Evolutionary conservation across 257 asterid species (phyloP).

Genomic region (Gentiana macrophylla): DNA sequence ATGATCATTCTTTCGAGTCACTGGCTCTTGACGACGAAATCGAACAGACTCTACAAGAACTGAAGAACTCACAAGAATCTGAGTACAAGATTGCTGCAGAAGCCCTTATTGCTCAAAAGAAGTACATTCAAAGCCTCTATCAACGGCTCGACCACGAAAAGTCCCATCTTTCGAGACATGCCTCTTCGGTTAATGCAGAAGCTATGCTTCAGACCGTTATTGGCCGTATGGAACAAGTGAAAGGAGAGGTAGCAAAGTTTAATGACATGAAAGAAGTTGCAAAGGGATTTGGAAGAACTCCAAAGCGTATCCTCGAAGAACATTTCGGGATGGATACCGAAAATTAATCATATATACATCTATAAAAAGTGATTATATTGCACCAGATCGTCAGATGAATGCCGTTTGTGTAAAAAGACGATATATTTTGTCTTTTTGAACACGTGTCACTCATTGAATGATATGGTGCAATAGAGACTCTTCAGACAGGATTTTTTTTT

Average conservation of each 20-base stretch:
- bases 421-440: too few species aligned
- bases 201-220: conserved; percentile 26
- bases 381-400: too few species aligned
- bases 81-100: conserved; percentile 53
- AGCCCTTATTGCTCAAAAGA: conserved; percentile 40
- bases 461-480: too few species aligned
- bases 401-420: too few species aligned
- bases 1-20: conserved; percentile 41
- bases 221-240: conserved; percentile 33
- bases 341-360: conserved; percentile 3
- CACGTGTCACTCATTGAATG: too few species aligned
- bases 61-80: conserved; percentile 46
- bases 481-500: too few species aligned
- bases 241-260: conserved; percentile 35
- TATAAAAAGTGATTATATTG: too few species aligned
- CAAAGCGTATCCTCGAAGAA: conserved; percentile 40
- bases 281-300: conserved; percentile 61
- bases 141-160: conserved; percentile 48
- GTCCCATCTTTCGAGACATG: conserved; percentile 21
- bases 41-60: conserved; percentile 26
- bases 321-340: conserved; percentile 36
- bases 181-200: conserved; percentile 18
- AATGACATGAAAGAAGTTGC: conserved; percentile 53
- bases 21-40: conserved; percentile 45
- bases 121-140: conserved; percentile 33